Evolutionary conservation across 2,329 filamentous ascomycete species (phyloP).

Genomic region (Monosporascus ibericus): DNA sequence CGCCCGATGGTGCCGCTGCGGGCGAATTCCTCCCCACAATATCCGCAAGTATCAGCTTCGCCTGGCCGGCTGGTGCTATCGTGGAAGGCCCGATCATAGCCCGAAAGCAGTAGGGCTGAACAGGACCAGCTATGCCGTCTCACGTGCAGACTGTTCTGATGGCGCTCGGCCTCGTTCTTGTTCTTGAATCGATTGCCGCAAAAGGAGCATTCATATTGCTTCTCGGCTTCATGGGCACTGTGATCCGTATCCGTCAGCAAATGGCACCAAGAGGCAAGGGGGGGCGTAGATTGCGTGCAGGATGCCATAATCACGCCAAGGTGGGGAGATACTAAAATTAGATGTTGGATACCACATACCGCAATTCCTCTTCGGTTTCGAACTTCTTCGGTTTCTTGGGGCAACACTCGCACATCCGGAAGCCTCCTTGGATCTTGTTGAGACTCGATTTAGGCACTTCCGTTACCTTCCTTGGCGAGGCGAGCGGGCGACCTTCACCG

Average conservation of each 20-base stretch:
- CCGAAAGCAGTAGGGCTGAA: conserved; percentile 61
- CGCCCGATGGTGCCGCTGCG: conserved; percentile 40
- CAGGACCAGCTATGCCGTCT: conserved; percentile 96
- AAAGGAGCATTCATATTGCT: conserved; percentile 90
- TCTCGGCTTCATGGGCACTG: conserved; percentile 86
- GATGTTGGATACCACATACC: conserved; percentile 49
- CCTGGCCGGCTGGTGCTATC: conserved; percentile 63
- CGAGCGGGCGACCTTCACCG: conserved; percentile 31
- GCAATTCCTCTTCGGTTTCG: conserved; percentile 74
- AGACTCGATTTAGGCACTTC: conserved; percentile 42
- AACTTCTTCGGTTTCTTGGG: conserved; percentile 97
- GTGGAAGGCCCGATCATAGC: conserved; percentile 80
- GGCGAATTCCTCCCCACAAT: conserved; percentile 86
- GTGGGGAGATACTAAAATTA: neutral
- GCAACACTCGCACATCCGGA: conserved; percentile 82
- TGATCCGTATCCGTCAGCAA: conserved; percentile 31
- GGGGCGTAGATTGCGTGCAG: neutral
- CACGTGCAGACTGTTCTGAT: conserved; percentile 91
- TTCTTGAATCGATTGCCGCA: conserved; percentile 97
- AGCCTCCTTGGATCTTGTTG: conserved; percentile 44
- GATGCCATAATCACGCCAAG: neutral
- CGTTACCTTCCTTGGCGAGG: conserved; percentile 45
- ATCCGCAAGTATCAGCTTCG: conserved; percentile 78
- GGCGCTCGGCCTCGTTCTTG: conserved; percentile 94
- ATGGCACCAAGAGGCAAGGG: neutral